A percentile compares a stretch with the other conserved stretches of the same genome.
Conservation (phyloP, 371 early-diverging fungal species). For the Blakeslea trispora region DNA sequence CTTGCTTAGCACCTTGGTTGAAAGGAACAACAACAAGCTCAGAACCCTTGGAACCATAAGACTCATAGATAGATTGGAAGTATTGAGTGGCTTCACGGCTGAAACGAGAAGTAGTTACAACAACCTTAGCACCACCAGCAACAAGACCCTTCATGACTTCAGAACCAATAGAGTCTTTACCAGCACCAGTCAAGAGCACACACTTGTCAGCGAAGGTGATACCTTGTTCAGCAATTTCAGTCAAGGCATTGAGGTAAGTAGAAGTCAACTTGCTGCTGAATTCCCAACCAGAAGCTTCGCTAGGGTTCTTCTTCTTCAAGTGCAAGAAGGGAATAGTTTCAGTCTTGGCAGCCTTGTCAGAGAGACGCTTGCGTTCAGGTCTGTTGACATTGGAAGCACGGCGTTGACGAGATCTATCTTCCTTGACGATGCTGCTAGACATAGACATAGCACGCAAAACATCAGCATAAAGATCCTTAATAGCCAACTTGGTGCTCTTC, state of each 20-base stretch:
- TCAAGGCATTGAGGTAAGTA: constrained; percentile 76
- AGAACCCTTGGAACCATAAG: constrained; percentile 86
- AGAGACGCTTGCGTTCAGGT: constrained; percentile 50
- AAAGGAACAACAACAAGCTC: constrained; percentile 93
- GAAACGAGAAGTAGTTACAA: constrained; percentile 94
- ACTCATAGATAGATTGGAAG: constrained; percentile 88
- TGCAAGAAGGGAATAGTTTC: constrained; percentile 83
- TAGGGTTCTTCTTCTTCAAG: constrained; percentile 66
- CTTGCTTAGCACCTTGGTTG: constrained; percentile 91
- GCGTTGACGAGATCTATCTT: constrained; percentile 52
- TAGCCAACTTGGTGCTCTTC: constrained; percentile 70
- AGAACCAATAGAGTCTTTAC: constrained; percentile 91
- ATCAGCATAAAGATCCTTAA: constrained; percentile 73
- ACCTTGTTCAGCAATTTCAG: constrained; percentile 75
- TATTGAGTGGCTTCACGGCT: constrained; percentile 81
- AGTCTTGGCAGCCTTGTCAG: constrained; percentile 55
- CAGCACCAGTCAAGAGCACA: constrained; percentile 91
- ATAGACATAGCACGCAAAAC: constrained; percentile 76
- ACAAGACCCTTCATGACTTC: constrained; percentile 86
- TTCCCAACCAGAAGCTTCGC: constrained; percentile 71
- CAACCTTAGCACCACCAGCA: constrained; percentile 88
- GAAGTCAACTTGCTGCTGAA: constrained; percentile 70
- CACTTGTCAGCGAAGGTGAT: constrained; percentile 80
- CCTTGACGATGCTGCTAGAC: constrained; percentile 68
- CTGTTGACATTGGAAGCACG: constrained; percentile 52